A percentile compares a stretch with the other conserved stretches of the same genome.
phyloP scores from a whole-genome alignment of 305 asterid species.

The Coffea humblotiana region DNA sequence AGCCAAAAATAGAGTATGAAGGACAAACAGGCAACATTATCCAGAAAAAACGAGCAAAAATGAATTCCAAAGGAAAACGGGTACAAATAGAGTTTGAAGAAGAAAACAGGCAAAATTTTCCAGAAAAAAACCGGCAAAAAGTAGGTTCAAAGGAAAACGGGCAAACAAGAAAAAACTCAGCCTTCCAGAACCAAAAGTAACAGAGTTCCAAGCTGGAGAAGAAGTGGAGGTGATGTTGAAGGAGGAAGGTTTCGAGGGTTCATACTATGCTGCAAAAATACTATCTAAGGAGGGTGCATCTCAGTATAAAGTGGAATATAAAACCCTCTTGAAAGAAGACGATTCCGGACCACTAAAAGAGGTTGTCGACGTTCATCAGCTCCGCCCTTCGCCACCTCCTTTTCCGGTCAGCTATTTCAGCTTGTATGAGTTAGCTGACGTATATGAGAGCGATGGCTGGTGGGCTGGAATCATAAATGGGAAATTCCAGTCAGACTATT shows the following conservation, averaged over 20 bases:
- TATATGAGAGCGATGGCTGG: background rate
- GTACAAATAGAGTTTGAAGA: too few species aligned
- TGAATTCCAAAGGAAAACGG: too few species aligned
- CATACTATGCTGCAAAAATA: conserved; percentile 39
- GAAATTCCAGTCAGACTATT: background rate
- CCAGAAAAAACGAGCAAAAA: too few species aligned
- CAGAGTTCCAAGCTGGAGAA: conserved; percentile 20
- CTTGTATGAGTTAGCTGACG: background rate
- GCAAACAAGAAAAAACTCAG: too few species aligned
- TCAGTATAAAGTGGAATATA: background rate
- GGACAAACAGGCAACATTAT: too few species aligned
- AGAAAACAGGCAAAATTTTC: too few species aligned
- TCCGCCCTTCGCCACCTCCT: conserved; percentile 6
- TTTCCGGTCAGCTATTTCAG: conserved; percentile 3
- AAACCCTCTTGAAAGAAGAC: background rate
- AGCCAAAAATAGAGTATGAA: too few species aligned
- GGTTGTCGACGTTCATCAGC: background rate
- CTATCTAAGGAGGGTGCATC: background rate
- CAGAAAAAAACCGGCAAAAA: too few species aligned
- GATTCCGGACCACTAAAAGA: background rate
- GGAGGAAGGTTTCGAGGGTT: conserved; percentile 40
- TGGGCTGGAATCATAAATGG: conserved; percentile 4
- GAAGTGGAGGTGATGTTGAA: background rate
- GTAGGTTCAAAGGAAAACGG: too few species aligned
- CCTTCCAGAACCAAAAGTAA: background rate